Evolutionary conservation across 352 stramenopile species (phyloP), one percentile per base, ranked within the genome.

Genomic region (Pythium aphanidermatum): DNA sequence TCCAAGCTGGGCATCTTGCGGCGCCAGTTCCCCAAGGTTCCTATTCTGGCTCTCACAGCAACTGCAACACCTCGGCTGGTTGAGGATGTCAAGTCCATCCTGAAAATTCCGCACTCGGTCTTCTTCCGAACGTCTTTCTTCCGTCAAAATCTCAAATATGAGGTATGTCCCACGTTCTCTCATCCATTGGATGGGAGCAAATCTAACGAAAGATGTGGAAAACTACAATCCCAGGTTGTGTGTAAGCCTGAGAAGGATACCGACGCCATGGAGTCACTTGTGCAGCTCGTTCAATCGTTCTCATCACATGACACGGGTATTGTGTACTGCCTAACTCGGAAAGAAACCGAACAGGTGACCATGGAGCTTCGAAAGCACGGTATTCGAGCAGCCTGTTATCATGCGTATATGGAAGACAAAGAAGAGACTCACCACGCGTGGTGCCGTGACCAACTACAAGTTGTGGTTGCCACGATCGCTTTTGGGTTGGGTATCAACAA

Each of bases 401-500:
- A 98, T 61, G 89, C 86, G 2, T 81, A 68, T 36, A 65, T 80
- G 56, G 62, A 78, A 24, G 57, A 86, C 53, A 84, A 84, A 36
- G 58, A 81, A n/a, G 47, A 82, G 30, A 82, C 71, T n/a, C 70
- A 87, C 26, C 63, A 74, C 17, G 48, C 47, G 4, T 89, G 77
- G 77, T 62, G 74, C 28, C 55, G 55, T 16, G 64, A 82, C 35
- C 54, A 61, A 5, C 38, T 90, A 2, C 65, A 96, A 60, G 86
- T 98, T 14, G 87, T 97, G 4, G 88, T 96, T 1, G 89, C 89
- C 6, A 97, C 89, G 0, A 96, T 98, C 56, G 88, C 89, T 6
- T 98, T 97, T 79, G 92, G 92, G 2, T 57, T 98, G 26, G 92
- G 92, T 7, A 97, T 97, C 54, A 96, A 97, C 68, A 96, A 97